Percentiles rank a stretch among this genome's conserved stretches.
Evolutionary conservation across 495 filamentous ascomycete species (phyloP).

Genomic region (Hyaloscypha variabilis): DNA sequence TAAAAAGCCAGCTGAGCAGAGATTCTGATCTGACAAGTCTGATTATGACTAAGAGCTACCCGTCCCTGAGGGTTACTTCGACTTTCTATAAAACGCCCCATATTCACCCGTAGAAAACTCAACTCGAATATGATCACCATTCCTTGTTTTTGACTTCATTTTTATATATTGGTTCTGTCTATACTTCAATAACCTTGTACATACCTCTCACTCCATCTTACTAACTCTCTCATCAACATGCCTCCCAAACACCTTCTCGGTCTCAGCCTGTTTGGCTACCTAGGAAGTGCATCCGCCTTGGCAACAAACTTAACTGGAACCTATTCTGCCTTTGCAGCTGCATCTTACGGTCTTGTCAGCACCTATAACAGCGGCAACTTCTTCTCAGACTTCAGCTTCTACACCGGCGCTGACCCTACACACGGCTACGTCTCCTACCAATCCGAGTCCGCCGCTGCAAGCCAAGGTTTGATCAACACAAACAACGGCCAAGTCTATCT

Average conservation of each 20-base stretch:
- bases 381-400: conserved; percentile 60
- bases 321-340: conserved; percentile 11
- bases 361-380: conserved; percentile 39
- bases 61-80: background rate
- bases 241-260: background rate
- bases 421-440: conserved; percentile 70
- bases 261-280: background rate
- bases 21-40: background rate
- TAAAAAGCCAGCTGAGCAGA: background rate
- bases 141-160: background rate
- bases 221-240: background rate
- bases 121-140: background rate
- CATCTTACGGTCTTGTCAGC: conserved; percentile 20
- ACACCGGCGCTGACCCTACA: conserved; percentile 60
- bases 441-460: conserved; percentile 22
- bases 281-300: background rate
- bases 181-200: background rate
- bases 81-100: background rate
- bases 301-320: background rate
- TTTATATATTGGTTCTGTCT: background rate
- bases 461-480: conserved; percentile 43
- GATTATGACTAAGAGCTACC: background rate
- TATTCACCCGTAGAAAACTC: background rate
- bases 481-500: conserved; percentile 60
- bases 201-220: background rate